Evolutionary conservation across 331 rosid genomes (phyloP).

Genomic region (Malus hybrid): DNA sequence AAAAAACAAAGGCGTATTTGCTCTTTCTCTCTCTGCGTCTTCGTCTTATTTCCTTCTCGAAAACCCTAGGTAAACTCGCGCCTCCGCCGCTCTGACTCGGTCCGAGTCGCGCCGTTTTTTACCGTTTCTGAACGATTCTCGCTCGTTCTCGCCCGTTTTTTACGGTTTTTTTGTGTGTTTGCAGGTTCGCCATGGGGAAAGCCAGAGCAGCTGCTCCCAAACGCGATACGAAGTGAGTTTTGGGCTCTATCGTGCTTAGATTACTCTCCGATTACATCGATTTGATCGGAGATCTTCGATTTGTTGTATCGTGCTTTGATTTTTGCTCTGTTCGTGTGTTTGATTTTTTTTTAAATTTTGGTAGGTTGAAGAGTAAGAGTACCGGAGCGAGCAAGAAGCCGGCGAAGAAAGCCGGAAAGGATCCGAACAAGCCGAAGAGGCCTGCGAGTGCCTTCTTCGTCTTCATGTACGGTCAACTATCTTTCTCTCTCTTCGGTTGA

Average conservation of each 20-base stretch:
- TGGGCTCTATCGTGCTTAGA: not conserved
- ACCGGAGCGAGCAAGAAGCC: constrained; percentile 53
- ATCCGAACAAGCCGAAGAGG: constrained; percentile 91
- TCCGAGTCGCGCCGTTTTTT: not conserved
- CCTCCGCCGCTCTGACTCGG: constrained; percentile 5
- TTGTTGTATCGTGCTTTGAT: not conserved
- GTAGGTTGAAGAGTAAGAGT: constrained; percentile 65
- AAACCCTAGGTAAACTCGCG: constrained; percentile 34
- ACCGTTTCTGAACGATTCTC: constrained; percentile 11
- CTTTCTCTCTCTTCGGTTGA: not conserved
- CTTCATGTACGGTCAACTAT: constrained; percentile 46
- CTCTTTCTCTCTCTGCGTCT: constrained; percentile 6
- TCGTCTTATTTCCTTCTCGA: not conserved
- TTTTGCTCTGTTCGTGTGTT: not conserved
- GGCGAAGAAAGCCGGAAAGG: constrained; percentile 63
- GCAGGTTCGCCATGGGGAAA: constrained; percentile 53
- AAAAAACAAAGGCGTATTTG: not conserved
- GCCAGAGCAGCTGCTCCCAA: constrained; percentile 49
- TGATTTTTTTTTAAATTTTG: not conserved
- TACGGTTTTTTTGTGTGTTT: not conserved
- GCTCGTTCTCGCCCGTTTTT: not conserved
- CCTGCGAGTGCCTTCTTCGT: constrained; percentile 96
- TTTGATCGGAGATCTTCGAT: constrained; percentile 14
- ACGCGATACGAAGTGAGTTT: constrained; percentile 45
- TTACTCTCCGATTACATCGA: not conserved